Conservation (phyloP, 768 basidiomycete species). For the Russula dissimulans region DNA sequence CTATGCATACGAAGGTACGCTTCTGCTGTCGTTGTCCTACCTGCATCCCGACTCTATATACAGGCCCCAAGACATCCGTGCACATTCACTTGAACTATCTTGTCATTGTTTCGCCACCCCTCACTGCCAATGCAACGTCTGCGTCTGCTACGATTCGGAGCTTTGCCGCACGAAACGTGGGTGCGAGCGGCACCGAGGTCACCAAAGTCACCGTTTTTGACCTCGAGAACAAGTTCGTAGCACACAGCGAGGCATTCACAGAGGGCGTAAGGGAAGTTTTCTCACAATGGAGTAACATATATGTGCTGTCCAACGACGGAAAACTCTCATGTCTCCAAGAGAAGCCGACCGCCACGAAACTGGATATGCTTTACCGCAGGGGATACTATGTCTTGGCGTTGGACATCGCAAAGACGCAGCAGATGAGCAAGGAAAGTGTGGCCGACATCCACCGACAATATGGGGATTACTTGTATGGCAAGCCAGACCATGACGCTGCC, state of each 20-base stretch:
- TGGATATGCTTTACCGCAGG: slow-evolving; percentile 77
- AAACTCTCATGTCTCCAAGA: slow-evolving; percentile 65
- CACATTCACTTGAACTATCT: slow-evolving; percentile 75
- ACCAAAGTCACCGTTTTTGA: slow-evolving; percentile 83
- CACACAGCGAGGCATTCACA: slow-evolving; percentile 71
- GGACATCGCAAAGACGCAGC: slow-evolving; percentile 71
- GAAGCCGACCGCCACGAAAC: slow-evolving; percentile 73
- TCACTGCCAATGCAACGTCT: slow-evolving; percentile 54
- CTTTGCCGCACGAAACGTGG: slow-evolving; percentile 45
- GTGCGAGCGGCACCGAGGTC: slow-evolving; percentile 46
- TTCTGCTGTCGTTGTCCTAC: neutral
- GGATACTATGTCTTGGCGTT: slow-evolving; percentile 74
- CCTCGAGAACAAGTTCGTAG: slow-evolving; percentile 83
- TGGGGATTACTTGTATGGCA: slow-evolving; percentile 84
- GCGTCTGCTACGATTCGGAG: slow-evolving; percentile 70
- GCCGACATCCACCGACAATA: slow-evolving; percentile 87
- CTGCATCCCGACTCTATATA: neutral
- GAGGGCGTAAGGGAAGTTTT: slow-evolving; percentile 80
- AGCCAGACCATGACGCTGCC: slow-evolving; percentile 87
- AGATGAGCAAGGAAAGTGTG: slow-evolving; percentile 59
- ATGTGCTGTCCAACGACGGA: slow-evolving; percentile 69
- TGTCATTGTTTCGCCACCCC: slow-evolving; percentile 82
- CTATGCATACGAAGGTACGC: slow-evolving; percentile 83
- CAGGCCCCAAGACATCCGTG: slow-evolving; percentile 71
- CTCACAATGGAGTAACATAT: slow-evolving; percentile 73